Percentiles rank a stretch among this genome's conserved stretches.
phyloP scores from a whole-genome alignment of 2,329 filamentous ascomycete genomes.

The Didymosphaeria variabile region DNA sequence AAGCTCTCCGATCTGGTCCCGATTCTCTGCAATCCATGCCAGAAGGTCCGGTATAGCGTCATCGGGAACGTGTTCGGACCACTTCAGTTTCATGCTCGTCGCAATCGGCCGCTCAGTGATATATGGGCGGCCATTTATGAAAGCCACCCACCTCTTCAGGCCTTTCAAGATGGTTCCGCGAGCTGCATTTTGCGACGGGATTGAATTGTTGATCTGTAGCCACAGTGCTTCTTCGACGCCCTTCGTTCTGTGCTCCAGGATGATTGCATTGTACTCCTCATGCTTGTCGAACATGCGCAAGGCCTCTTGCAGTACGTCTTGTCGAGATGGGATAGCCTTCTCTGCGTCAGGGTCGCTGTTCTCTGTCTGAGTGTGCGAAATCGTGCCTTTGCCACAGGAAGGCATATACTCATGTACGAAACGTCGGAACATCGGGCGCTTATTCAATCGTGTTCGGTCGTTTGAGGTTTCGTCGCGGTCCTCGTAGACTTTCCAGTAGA shows the following conservation, averaged over 20 bases:
- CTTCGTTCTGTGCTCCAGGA: constrained; percentile 50
- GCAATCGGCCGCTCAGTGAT: constrained; percentile 26
- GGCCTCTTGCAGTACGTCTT: constrained; percentile 62
- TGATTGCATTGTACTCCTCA: constrained; percentile 56
- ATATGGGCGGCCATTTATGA: constrained; percentile 31
- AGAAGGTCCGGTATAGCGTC: constrained; percentile 28
- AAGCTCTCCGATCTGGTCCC: constrained; percentile 37
- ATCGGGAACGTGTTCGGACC: constrained; percentile 29
- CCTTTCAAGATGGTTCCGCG: constrained; percentile 36
- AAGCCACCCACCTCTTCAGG: constrained; percentile 47
- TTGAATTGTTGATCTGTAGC: constrained; percentile 54
- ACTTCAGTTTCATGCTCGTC: constrained; percentile 28
- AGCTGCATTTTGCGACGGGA: constrained; percentile 38
- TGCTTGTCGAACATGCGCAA: constrained; percentile 61
- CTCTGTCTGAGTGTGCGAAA: constrained; percentile 20
- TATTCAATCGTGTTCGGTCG: constrained; percentile 65
- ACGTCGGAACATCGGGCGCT: constrained; percentile 64
- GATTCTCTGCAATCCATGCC: constrained; percentile 43
- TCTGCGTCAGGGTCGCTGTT: background rate
- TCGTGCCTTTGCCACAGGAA: constrained; percentile 53
- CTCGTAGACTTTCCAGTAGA: constrained; percentile 56
- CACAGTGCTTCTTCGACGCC: constrained; percentile 53
- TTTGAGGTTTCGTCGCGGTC: constrained; percentile 53
- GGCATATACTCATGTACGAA: constrained; percentile 74
- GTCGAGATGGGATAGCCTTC: constrained; percentile 40